Evolutionary conservation across 2,329 filamentous ascomycete species (phyloP).

Genomic region (Clathrospora elynae): DNA sequence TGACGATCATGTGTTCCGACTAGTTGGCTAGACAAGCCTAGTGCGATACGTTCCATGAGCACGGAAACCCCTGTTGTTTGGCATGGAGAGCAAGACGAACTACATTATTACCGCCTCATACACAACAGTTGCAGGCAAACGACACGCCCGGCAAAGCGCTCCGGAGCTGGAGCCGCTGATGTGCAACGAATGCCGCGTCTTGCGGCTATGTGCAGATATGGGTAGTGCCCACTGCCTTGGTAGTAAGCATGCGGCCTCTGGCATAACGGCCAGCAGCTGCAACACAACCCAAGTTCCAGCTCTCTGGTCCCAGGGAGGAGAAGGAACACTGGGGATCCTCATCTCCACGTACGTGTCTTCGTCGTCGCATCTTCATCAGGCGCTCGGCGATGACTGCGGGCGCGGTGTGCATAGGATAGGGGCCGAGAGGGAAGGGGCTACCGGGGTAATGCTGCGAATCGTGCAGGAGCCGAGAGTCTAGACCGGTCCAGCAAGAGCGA

Average conservation of each 20-base stretch:
- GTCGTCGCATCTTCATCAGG: neutral
- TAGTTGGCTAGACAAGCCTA: slow-evolving; percentile 3
- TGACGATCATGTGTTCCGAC: slow-evolving; percentile 15
- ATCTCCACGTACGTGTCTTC: slow-evolving; percentile 3
- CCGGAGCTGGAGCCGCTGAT: slow-evolving; percentile 14
- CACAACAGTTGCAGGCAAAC: neutral
- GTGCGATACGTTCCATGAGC: slow-evolving; percentile 7
- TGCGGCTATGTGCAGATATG: neutral
- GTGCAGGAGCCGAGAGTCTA: slow-evolving; percentile 28
- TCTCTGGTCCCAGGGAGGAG: neutral
- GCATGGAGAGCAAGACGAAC: no score
- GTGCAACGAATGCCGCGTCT: slow-evolving; percentile 1
- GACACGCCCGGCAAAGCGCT: no score
- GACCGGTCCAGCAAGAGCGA: slow-evolving; percentile 28
- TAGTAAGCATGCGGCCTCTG: neutral
- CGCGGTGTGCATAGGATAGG: slow-evolving; percentile 20
- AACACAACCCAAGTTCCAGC: no score
- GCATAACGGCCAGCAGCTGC: neutral
- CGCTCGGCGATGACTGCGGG: slow-evolving; percentile 14
- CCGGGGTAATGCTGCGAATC: slow-evolving; percentile 25
- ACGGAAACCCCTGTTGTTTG: slow-evolving; percentile 1
- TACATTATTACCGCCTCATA: no score
- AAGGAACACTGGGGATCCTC: neutral
- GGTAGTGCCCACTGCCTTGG: neutral
- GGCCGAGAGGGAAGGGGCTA: slow-evolving; percentile 18